These are phyloP conservation scores for Venturia oleaginea DNA, from an alignment of 2,329 filamentous ascomycete species.

Conservation along the genomic window DNA sequence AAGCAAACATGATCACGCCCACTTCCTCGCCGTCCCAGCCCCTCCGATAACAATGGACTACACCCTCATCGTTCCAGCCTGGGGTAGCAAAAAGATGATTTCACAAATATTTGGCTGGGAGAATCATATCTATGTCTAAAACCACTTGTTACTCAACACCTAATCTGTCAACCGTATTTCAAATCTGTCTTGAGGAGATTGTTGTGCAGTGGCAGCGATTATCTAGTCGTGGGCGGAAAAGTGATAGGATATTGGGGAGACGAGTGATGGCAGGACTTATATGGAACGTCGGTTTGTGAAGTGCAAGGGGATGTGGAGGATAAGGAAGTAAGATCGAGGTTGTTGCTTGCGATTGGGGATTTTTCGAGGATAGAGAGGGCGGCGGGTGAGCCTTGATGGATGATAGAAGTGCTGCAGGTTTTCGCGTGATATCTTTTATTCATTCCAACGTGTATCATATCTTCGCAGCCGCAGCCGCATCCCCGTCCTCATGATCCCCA, in stretches of 20 bases:
- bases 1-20: not conserved
- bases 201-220: not conserved
- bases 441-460: constrained; percentile 19
- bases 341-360: no score
- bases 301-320: no score
- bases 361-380: no score
- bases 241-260: no score
- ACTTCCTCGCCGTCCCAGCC: not conserved
- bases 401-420: constrained; percentile 17
- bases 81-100: not conserved
- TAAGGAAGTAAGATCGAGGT: no score
- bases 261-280: no score
- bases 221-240: not conserved
- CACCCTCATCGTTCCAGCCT: not conserved
- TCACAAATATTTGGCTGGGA: not conserved
- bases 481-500: constrained; percentile 42
- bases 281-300: no score
- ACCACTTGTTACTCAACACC: not conserved
- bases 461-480: constrained; percentile 43
- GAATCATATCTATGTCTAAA: not conserved
- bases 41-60: not conserved
- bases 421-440: not conserved
- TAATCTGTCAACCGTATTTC: not conserved
- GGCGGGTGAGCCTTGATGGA: no score
- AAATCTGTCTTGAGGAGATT: not conserved